phyloP scores from a whole-genome alignment of 306 rosid species.

The Sphenostylis stenocarpa region DNA sequence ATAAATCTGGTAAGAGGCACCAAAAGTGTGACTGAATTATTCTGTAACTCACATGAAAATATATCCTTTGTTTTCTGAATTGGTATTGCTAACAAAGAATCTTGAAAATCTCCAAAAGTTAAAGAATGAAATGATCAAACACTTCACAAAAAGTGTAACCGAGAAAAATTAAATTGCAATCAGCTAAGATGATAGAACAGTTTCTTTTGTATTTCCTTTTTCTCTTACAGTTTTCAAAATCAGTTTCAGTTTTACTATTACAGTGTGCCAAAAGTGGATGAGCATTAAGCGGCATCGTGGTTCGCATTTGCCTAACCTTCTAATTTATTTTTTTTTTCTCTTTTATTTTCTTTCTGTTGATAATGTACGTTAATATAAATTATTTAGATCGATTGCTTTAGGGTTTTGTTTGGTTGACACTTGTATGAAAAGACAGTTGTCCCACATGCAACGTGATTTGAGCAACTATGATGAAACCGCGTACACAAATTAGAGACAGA shows the following conservation, averaged over 20 bases:
- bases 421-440: conserved; percentile 16
- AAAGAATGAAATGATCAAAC: background rate
- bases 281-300: background rate
- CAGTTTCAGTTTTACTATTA: no score
- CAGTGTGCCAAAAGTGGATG: background rate
- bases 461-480: no score
- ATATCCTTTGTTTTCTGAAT: background rate
- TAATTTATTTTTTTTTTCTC: no score
- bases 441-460: conserved; percentile 17
- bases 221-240: no score
- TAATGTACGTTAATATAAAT: background rate
- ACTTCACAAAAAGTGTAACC: background rate
- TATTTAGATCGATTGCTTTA: background rate
- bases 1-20: no score
- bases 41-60: background rate
- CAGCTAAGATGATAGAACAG: no score
- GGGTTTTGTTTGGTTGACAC: background rate
- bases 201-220: no score
- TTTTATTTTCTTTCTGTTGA: background rate
- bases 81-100: background rate
- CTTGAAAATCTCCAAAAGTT: background rate
- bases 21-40: no score
- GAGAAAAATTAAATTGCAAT: background rate
- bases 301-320: background rate
- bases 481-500: no score